Evolutionary conservation across 495 filamentous ascomycete genomes (phyloP).

Genomic region (Apodospora peruviana): DNA sequence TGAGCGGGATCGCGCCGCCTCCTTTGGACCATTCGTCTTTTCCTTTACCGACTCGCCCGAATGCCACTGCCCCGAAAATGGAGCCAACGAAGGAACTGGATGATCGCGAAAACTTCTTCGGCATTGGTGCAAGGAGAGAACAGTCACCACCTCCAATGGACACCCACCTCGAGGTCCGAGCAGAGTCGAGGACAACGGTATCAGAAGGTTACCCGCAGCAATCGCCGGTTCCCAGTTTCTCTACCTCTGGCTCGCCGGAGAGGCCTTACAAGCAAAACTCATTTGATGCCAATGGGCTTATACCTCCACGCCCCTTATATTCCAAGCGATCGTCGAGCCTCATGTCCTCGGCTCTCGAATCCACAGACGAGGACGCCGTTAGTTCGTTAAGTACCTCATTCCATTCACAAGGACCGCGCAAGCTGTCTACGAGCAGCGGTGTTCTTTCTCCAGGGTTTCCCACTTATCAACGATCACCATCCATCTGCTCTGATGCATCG

Average conservation of each 20-base stretch:
- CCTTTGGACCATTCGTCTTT: slow-evolving; percentile 45
- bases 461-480: slow-evolving; percentile 66
- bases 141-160: slow-evolving; percentile 36
- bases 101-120: slow-evolving; percentile 29
- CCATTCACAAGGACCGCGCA: slow-evolving; percentile 40
- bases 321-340: slow-evolving; percentile 43
- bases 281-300: slow-evolving; percentile 32
- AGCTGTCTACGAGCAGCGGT: slow-evolving; percentile 63
- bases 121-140: slow-evolving; percentile 37
- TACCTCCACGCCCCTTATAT: slow-evolving; percentile 40
- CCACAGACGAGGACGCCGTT: slow-evolving; percentile 32
- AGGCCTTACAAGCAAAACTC: slow-evolving; percentile 32
- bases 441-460: slow-evolving; percentile 51
- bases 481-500: slow-evolving; percentile 70
- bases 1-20: slow-evolving; percentile 55
- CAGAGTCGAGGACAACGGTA: slow-evolving; percentile 10
- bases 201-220: slow-evolving; percentile 17
- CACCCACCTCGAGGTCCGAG: slow-evolving; percentile 4
- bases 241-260: slow-evolving; percentile 29
- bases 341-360: slow-evolving; percentile 37
- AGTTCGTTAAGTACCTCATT: slow-evolving; percentile 34
- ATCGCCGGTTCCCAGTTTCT: slow-evolving; percentile 14
- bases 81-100: slow-evolving; percentile 24
- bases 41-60: slow-evolving; percentile 34
- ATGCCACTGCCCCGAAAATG: slow-evolving; percentile 24